A percentile compares a stretch with the other conserved stretches of the same genome.
phyloP scores from a whole-genome alignment of 2,329 filamentous ascomycete species.

The Monosporascus sp. region DNA sequence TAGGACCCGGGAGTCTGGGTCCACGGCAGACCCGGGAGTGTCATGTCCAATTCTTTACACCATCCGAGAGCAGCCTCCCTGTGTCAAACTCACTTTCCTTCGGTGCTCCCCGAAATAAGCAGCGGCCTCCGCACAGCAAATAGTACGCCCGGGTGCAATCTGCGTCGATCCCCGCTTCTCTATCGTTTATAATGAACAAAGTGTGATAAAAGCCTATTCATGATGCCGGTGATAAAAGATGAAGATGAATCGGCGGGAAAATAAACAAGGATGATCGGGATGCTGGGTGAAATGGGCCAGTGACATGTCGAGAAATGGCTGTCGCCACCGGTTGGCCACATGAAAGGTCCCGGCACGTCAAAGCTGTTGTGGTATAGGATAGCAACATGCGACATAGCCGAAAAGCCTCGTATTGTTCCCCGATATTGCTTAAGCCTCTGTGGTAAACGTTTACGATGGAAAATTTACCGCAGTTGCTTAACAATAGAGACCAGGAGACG shows the following conservation, averaged over 20 bases:
- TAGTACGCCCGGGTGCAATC: neutral
- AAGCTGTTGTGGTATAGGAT: neutral
- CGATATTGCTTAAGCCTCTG: neutral
- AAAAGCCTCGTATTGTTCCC: neutral
- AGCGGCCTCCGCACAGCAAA: neutral
- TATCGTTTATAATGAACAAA: constrained; percentile 1
- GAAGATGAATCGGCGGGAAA: neutral
- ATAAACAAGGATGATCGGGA: neutral
- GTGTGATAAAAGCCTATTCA: neutral
- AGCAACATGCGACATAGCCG: neutral
- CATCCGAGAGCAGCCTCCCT: neutral
- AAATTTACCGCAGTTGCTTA: constrained; percentile 28
- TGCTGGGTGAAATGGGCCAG: neutral
- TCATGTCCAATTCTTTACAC: neutral
- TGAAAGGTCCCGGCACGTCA: neutral
- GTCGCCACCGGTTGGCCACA: neutral
- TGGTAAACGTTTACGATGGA: neutral
- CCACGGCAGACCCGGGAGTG: neutral
- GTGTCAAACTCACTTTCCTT: neutral
- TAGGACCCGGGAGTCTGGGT: neutral
- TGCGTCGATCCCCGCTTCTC: constrained; percentile 7
- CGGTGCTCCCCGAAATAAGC: neutral
- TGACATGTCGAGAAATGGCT: neutral
- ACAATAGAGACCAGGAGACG: constrained; percentile 48
- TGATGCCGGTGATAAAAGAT: neutral